Conservation (phyloP, 2,329 filamentous ascomycete genomes). For the Colletotrichum gigasporum region DNA sequence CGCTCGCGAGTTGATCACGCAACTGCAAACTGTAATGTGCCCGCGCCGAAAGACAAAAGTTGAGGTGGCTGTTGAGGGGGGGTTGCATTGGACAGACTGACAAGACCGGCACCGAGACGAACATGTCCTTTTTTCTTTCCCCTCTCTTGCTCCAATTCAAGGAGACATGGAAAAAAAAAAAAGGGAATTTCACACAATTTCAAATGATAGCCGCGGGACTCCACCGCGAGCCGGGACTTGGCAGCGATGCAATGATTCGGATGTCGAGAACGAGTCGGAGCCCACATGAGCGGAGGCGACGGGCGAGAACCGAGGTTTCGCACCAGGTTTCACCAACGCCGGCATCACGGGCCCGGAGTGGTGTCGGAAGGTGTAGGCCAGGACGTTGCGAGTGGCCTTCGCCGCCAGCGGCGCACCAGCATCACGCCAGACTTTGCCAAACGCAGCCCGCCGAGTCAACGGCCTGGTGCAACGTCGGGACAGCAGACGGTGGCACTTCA, state of each 20-base stretch:
- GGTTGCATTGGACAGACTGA: neutral
- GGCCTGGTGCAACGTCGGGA: neutral
- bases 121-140: too few species aligned
- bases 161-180: too few species aligned
- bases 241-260: neutral
- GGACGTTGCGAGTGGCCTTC: neutral
- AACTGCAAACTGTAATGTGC: neutral
- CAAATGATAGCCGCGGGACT: neutral
- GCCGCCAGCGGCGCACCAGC: neutral
- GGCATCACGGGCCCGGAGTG: neutral
- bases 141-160: too few species aligned
- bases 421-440: neutral
- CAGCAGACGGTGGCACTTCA: neutral
- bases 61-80: neutral
- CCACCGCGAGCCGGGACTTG: neutral
- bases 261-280: neutral
- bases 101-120: too few species aligned
- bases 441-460: neutral
- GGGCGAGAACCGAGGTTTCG: constrained; percentile 20
- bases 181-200: too few species aligned
- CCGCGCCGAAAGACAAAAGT: neutral
- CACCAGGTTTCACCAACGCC: constrained; percentile 14
- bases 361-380: neutral
- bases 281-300: neutral
- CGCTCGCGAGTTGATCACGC: neutral